phyloP scores from a whole-genome alignment of 108 stramenopile genomes.

The Cyclotella atomus region DNA sequence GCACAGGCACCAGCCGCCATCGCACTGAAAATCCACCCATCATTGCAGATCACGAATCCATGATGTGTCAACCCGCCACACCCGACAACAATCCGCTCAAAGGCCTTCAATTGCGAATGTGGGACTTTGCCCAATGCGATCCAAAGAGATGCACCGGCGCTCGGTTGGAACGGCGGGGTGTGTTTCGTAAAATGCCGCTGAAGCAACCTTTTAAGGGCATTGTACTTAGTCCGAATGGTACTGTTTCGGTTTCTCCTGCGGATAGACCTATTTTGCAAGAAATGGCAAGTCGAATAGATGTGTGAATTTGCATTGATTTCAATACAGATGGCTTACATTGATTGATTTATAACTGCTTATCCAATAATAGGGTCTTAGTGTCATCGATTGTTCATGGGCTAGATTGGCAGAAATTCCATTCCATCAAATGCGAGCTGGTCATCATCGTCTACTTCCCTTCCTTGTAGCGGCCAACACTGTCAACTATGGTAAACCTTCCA shows the following conservation, averaged over 20 bases:
- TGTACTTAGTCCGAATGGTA: constrained; percentile 92
- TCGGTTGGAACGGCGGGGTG: constrained; percentile 80
- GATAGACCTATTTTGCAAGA: constrained; percentile 78
- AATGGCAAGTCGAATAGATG: constrained; percentile 6
- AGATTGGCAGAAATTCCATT: constrained; percentile 94
- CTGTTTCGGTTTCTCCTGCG: constrained; percentile 86
- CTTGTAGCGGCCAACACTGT: constrained; percentile 98
- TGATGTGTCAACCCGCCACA: constrained; percentile 2
- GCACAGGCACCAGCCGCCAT: neutral
- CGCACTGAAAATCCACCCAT: neutral
- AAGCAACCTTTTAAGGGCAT: constrained; percentile 93
- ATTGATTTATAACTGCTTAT: neutral
- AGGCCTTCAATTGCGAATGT: constrained; percentile 86
- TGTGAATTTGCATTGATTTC: neutral
- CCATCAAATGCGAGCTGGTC: constrained; percentile 87
- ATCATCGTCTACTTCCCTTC: constrained; percentile 96
- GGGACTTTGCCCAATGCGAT: constrained; percentile 99
- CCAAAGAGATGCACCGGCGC: constrained; percentile 97
- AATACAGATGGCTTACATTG: neutral
- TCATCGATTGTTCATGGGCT: constrained; percentile 99
- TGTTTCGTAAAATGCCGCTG: constrained; percentile 78
- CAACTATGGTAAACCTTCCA: constrained; percentile 97
- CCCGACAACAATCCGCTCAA: constrained; percentile 52
- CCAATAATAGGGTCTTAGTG: constrained; percentile 75
- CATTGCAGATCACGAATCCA: neutral